These are phyloP conservation scores for Penicillium italicum DNA, from an alignment of 2,329 filamentous ascomycete species.

Conservation along the genomic window DNA sequence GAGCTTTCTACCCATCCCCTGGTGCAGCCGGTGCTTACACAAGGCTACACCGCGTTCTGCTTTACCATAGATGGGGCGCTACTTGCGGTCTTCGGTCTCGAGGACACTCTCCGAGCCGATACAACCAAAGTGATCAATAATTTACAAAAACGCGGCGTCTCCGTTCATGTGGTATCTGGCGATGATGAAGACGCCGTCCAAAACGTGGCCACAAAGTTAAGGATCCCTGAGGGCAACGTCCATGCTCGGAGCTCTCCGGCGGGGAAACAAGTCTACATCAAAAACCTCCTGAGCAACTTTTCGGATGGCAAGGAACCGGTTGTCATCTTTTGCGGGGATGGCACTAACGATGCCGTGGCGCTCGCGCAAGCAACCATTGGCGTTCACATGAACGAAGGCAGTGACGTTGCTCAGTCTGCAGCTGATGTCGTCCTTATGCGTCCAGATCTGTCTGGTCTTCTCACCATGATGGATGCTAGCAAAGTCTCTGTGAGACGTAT, in stretches of 20 bases:
- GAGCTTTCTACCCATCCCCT: conserved; percentile 28
- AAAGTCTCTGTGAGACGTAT: not conserved
- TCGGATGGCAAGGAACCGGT: not conserved
- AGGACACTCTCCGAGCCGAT: conserved; percentile 48
- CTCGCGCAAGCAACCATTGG: not conserved
- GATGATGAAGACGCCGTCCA: not conserved
- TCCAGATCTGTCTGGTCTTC: not conserved
- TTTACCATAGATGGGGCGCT: conserved; percentile 49
- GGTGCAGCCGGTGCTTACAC: conserved; percentile 34
- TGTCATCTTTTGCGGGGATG: not conserved
- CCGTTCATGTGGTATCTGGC: conserved; percentile 24
- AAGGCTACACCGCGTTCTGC: conserved; percentile 55
- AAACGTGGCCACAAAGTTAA: not conserved
- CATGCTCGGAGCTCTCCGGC: not conserved
- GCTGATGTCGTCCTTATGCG: not conserved
- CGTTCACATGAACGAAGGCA: not conserved
- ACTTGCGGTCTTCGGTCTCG: conserved; percentile 51
- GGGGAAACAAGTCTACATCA: not conserved
- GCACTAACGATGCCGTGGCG: not conserved
- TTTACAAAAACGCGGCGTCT: conserved; percentile 49
- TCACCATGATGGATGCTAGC: not conserved
- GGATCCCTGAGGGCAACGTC: not conserved
- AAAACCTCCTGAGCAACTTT: not conserved
- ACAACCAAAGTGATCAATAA: conserved; percentile 51
- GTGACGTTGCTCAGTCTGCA: not conserved